A percentile compares a stretch with the other conserved stretches of the same genome.
These are phyloP conservation scores for Carpinus viminea DNA, from an alignment of 306 rosid genomes.

Conservation along the genomic window DNA sequence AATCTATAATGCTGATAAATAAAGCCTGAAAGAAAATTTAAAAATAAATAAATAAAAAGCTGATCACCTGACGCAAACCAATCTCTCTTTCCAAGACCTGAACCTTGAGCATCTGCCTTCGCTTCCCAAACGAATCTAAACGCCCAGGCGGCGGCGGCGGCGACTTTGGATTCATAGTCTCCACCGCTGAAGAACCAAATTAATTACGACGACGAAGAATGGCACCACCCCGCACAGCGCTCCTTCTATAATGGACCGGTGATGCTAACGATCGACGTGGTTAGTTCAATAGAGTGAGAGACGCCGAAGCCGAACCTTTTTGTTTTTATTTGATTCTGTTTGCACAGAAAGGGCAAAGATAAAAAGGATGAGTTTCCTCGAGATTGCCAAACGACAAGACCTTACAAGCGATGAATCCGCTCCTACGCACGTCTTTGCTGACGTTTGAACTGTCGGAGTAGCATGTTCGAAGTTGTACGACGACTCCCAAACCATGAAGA, in stretches of 20 bases:
- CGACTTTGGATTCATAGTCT: slow-evolving; percentile 36
- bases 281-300: neutral
- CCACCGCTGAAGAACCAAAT: slow-evolving; percentile 5
- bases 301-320: neutral
- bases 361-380: neutral
- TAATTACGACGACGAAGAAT: neutral
- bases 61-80: slow-evolving; percentile 43
- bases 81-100: slow-evolving; percentile 50
- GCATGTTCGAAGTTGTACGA: neutral
- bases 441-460: neutral
- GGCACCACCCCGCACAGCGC: too few species aligned
- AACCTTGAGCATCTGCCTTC: slow-evolving; percentile 38
- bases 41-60: neutral
- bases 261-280: neutral
- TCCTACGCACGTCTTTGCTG: neutral
- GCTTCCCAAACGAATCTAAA: slow-evolving; percentile 41
- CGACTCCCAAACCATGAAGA: too few species aligned
- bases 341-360: neutral
- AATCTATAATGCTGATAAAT: neutral
- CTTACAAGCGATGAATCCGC: neutral
- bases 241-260: too few species aligned
- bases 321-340: too few species aligned
- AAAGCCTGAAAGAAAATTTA: neutral
- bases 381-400: too few species aligned
- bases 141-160: slow-evolving; percentile 27